Base-by-base conservation (phyloP, 108 stramenopile species). In the Chaetoceros tenuissimus region DNA sequence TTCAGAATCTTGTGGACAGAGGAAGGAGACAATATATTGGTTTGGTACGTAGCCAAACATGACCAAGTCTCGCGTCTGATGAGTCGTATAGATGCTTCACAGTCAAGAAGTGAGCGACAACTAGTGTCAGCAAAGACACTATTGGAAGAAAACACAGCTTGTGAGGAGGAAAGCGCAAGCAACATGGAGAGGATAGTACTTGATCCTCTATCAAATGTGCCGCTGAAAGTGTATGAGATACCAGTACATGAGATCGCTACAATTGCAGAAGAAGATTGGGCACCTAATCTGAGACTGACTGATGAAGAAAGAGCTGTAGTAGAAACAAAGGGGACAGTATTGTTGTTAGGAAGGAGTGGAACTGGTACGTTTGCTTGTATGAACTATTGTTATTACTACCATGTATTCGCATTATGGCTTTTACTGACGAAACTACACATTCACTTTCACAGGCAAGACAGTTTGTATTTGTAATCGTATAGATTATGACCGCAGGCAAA, bases 1-100 rank as follows among this genome's bases (percentile, higher is more conserved):
- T 51, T 58, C n/a, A 60, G 79, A 5, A 80, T 80, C 23, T 24
- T 80, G 5, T 80, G 75, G 72, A 73, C 72, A n/a, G 72, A 76
- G 13, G 62, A 58, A 19, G 55, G 57, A n/a, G n/a, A n/a, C n/a
- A n/a, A n/a, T n/a, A n/a, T n/a, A n/a, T n/a, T n/a, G n/a, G n/a
- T n/a, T 10, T 66, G 69, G 68, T 79, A 64, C 24, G 73, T 81
- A 19, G 67, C 74, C 0, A 73, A 76, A n/a, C 80, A 81, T 28
- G 52, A 81, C 13, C 48, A 51, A 20, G 76, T 81, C 28, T 72
- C 70, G 19, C 80, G 80, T 0, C 51, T 67, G 17, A 73, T 80
- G 72, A 22, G 55, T 21, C 57, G 70, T n/a, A 80, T 80, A 52
- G 79, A 80, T 21, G 72, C 73, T 30, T 48, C 75, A 13, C 49